These are phyloP conservation scores for Neonectria hederae DNA, from an alignment of 2,329 filamentous ascomycete genomes.

Conservation along the genomic window DNA sequence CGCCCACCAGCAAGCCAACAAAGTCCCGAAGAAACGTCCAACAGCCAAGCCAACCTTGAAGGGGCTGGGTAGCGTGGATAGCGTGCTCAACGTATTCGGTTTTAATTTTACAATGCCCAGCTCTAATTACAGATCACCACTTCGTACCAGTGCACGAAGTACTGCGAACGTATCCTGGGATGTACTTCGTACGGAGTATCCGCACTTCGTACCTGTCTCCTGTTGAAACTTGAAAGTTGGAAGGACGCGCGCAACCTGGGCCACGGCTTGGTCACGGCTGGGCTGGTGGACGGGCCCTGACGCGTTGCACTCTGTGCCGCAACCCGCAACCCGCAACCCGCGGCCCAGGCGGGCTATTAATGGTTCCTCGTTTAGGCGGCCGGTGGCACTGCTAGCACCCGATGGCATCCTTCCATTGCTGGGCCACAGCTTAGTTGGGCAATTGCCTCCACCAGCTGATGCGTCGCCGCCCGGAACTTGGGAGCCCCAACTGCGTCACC, in stretches of 20 bases:
- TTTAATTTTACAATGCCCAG: not conserved
- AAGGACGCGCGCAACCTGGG: not conserved
- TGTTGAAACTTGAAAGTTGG: not conserved
- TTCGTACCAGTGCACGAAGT: not conserved
- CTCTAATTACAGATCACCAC: not conserved
- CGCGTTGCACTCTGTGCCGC: not conserved
- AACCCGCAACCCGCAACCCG: not conserved
- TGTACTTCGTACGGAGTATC: not conserved
- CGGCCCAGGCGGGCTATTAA: not conserved
- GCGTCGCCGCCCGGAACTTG: not conserved
- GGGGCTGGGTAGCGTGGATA: slow-evolving; percentile 4
- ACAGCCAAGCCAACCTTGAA: not conserved
- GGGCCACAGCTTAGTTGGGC: not conserved
- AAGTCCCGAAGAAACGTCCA: not conserved
- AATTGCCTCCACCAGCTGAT: not conserved
- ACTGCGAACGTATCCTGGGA: not conserved
- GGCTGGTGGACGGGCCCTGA: not conserved
- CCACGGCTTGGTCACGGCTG: not conserved
- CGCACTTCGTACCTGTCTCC: not conserved
- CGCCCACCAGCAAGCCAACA: not conserved
- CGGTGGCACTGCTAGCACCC: slow-evolving; percentile 1
- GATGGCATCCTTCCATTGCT: not conserved
- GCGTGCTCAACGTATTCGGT: slow-evolving; percentile 1
- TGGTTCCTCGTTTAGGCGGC: slow-evolving; percentile 6
- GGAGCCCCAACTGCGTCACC: not conserved